A percentile compares a stretch with the other conserved stretches of the same genome.
Conservation (phyloP, 2,329 filamentous ascomycete species). For the Trichoderma sp. region DNA sequence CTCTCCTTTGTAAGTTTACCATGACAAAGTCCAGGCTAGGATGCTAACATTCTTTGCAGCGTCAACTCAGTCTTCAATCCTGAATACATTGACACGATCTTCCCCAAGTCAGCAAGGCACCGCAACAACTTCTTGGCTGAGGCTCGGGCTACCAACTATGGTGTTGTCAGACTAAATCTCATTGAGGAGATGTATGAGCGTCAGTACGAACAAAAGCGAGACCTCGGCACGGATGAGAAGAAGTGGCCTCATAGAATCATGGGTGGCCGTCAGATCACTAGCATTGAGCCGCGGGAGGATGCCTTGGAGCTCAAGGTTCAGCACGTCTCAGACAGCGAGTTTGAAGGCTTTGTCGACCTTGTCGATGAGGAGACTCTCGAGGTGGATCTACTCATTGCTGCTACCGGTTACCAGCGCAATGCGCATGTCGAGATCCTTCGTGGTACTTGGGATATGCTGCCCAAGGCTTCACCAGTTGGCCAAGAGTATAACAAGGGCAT, state of each 20-base stretch:
- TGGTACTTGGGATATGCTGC: conserved; percentile 65
- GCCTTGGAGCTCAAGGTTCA: conserved; percentile 62
- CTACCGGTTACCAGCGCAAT: conserved; percentile 81
- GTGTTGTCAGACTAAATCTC: conserved; percentile 86
- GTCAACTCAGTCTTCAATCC: conserved; percentile 98
- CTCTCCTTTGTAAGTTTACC: conserved; percentile 76
- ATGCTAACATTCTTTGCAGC: conserved; percentile 48
- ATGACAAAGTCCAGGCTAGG: not conserved
- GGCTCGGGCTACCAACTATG: conserved; percentile 88
- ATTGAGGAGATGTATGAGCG: conserved; percentile 86
- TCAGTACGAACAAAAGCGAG: conserved; percentile 82
- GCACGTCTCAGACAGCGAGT: conserved; percentile 42
- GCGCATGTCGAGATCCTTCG: conserved; percentile 77
- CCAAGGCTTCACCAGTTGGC: conserved; percentile 43
- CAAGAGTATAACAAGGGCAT: conserved; percentile 38
- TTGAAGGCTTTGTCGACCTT: conserved; percentile 43
- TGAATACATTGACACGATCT: conserved; percentile 76
- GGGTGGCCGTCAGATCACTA: conserved; percentile 64
- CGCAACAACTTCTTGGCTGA: conserved; percentile 63
- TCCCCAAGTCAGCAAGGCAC: conserved; percentile 62
- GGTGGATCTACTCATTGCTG: conserved; percentile 80
- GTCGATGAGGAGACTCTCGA: conserved; percentile 62
- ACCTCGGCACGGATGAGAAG: conserved; percentile 65
- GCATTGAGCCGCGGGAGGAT: conserved; percentile 56
- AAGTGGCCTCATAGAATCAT: conserved; percentile 84